A percentile compares a stretch with the other conserved stretches of the same genome.
These are phyloP conservation scores for Chalciporus piperatus DNA, from an alignment of 768 basidiomycete species.

Conservation along the genomic window DNA sequence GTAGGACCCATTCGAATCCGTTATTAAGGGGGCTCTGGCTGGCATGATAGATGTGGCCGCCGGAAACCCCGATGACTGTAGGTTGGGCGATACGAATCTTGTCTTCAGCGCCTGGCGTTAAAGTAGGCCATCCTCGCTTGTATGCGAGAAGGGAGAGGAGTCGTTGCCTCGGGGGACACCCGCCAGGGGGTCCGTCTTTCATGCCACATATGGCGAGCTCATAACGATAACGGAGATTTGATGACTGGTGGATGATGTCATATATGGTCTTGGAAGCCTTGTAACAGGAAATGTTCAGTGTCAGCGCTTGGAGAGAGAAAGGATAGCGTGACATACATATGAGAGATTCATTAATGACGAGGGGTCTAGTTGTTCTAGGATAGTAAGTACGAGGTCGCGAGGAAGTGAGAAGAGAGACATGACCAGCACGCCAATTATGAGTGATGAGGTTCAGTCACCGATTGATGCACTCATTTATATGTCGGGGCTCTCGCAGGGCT, in stretches of 20 bases:
- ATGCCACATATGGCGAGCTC: constrained; percentile 32
- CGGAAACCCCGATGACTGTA: constrained; percentile 32
- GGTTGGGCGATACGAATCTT: constrained; percentile 30
- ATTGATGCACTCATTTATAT: constrained; percentile 27
- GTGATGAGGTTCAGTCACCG: constrained; percentile 11
- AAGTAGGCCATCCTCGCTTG: constrained; percentile 33
- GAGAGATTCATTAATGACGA: constrained; percentile 32
- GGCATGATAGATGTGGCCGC: constrained; percentile 33
- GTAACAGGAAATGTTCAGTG: neutral
- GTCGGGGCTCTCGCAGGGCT: constrained; percentile 22
- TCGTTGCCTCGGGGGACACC: constrained; percentile 15
- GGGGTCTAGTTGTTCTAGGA: constrained; percentile 34
- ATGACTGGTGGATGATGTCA: constrained; percentile 21
- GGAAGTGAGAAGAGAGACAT: constrained; percentile 35
- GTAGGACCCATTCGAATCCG: constrained; percentile 31
- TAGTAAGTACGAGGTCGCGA: constrained; percentile 27
- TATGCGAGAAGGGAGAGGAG: constrained; percentile 30
- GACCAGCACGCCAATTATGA: constrained; percentile 33
- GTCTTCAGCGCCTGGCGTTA: constrained; percentile 31
- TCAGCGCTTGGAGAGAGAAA: neutral
- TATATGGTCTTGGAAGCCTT: constrained; percentile 27
- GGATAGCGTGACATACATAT: constrained; percentile 16
- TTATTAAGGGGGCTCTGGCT: constrained; percentile 32
- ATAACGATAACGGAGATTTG: constrained; percentile 31
- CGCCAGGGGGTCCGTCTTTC: constrained; percentile 25